phyloP scores from a whole-genome alignment of 345 rosid genomes.

The Eucalyptus polyanthemos region DNA sequence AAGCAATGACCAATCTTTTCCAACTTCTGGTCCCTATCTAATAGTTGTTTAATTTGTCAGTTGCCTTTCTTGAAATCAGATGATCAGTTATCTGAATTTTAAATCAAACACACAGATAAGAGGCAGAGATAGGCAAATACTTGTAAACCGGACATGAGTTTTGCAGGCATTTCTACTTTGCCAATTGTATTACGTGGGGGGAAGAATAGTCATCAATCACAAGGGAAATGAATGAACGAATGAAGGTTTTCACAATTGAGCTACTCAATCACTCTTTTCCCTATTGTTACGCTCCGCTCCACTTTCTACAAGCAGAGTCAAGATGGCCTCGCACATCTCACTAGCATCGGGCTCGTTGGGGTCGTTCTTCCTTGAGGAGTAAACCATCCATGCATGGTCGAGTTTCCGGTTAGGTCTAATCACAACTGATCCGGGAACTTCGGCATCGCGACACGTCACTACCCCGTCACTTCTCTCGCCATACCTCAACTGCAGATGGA shows the following conservation, averaged over 20 bases:
- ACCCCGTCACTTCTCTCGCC: slow-evolving; percentile 65
- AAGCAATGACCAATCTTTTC: not conserved
- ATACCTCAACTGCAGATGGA: slow-evolving; percentile 54
- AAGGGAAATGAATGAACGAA: not conserved
- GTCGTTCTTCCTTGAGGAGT: slow-evolving; percentile 26
- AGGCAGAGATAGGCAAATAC: not conserved
- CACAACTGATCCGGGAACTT: slow-evolving; percentile 55
- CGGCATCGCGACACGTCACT: slow-evolving; percentile 54
- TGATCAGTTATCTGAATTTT: not conserved
- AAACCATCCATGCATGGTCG: slow-evolving; percentile 67
- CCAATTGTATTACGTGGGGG: not conserved
- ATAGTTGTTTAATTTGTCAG: not conserved
- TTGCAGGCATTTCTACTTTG: not conserved
- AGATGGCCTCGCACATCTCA: slow-evolving; percentile 62
- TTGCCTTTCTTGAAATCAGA: not conserved
- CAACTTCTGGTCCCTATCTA: not conserved
- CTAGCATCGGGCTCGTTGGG: slow-evolving; percentile 28
- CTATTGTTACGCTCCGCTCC: slow-evolving; percentile 14
- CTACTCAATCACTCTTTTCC: not conserved
- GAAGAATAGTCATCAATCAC: not conserved
- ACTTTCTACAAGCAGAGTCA: slow-evolving; percentile 43
- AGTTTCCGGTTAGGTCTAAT: slow-evolving; percentile 43
- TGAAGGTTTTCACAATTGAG: not conserved
- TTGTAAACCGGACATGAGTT: not conserved
- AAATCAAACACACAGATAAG: not conserved